A percentile compares a stretch with the other conserved stretches of the same genome.
Evolutionary conservation across 345 rosid genomes (phyloP).

Genomic region (Turritis glabra): DNA sequence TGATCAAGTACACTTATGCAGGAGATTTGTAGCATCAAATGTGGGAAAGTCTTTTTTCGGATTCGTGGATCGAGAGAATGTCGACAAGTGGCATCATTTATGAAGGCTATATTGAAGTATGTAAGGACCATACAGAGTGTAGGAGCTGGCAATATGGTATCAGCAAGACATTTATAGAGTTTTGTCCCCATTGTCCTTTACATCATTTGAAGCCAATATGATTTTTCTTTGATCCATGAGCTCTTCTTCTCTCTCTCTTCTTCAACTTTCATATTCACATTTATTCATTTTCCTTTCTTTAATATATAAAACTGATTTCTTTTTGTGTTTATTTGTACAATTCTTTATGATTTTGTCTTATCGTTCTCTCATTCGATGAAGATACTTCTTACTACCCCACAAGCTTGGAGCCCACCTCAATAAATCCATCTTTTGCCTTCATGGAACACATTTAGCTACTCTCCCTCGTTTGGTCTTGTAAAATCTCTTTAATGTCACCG

Average conservation of each 20-base stretch:
- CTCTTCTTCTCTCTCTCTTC: conserved; percentile 24
- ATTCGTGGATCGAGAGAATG: conserved; percentile 26
- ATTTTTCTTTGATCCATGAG: conserved; percentile 30
- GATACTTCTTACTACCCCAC: conserved; percentile 27
- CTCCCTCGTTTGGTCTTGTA: conserved; percentile 28
- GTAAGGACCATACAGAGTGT: conserved; percentile 45
- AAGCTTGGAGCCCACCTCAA: conserved; percentile 32
- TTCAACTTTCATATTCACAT: conserved; percentile 34
- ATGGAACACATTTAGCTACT: conserved; percentile 29
- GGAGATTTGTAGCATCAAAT: conserved; percentile 29
- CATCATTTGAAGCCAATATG: conserved; percentile 39
- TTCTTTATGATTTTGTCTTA: conserved; percentile 36
- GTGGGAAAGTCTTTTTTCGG: conserved; percentile 11
- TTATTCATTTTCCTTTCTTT: not conserved
- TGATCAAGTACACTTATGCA: conserved; percentile 27
- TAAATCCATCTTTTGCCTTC: conserved; percentile 29
- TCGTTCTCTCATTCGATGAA: conserved; percentile 35
- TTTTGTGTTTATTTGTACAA: conserved; percentile 28
- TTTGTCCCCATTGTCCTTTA: conserved; percentile 45
- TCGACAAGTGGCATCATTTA: conserved; percentile 36
- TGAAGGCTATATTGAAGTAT: conserved; percentile 37
- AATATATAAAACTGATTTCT: not conserved
- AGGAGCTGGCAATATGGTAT: conserved; percentile 45
- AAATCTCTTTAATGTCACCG: conserved; percentile 39
- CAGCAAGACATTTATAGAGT: conserved; percentile 35